These are phyloP conservation scores for Penstemon newberryi DNA, from an alignment of 257 asterid genomes.

Conservation along the genomic window DNA sequence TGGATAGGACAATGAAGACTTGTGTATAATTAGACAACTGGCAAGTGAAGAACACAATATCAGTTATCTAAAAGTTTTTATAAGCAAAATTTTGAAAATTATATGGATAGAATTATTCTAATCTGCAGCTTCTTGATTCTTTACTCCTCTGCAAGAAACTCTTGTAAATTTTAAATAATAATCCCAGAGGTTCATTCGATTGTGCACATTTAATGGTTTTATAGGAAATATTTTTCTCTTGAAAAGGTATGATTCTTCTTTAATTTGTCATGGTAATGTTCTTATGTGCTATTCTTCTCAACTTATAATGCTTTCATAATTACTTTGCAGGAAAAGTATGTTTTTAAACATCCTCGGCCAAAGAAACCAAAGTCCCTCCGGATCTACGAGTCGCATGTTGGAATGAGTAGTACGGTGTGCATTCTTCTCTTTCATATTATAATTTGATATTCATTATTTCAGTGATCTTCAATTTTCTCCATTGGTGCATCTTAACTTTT, in stretches of 20 bases:
- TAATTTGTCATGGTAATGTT: slow-evolving; percentile 8
- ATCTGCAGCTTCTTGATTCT: slow-evolving; percentile 24
- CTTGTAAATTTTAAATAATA: slow-evolving; percentile 10
- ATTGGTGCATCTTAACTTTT: neutral
- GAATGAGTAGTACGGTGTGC: slow-evolving; percentile 98
- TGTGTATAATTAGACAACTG: slow-evolving; percentile 23
- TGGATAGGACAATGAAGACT: slow-evolving; percentile 17
- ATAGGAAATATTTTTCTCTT: slow-evolving; percentile 2
- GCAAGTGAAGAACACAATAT: neutral
- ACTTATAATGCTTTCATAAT: slow-evolving; percentile 24
- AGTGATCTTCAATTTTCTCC: neutral
- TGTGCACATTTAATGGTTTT: slow-evolving; percentile 8
- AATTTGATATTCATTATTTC: slow-evolving; percentile 22
- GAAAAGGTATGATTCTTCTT: slow-evolving; percentile 4
- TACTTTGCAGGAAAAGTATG: slow-evolving; percentile 71
- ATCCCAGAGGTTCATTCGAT: slow-evolving; percentile 14
- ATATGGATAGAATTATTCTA: slow-evolving; percentile 4
- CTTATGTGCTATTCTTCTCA: slow-evolving; percentile 24
- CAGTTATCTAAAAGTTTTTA: slow-evolving; percentile 5
- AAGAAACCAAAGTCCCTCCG: slow-evolving; percentile 85
- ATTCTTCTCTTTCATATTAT: slow-evolving; percentile 34
- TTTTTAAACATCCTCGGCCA: slow-evolving; percentile 86
- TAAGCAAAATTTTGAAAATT: neutral
- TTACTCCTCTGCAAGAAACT: slow-evolving; percentile 16
- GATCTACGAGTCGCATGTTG: slow-evolving; percentile 89